Conservation (phyloP, 1,284 basidiomycete species). For the Puccinia novopanici region DNA sequence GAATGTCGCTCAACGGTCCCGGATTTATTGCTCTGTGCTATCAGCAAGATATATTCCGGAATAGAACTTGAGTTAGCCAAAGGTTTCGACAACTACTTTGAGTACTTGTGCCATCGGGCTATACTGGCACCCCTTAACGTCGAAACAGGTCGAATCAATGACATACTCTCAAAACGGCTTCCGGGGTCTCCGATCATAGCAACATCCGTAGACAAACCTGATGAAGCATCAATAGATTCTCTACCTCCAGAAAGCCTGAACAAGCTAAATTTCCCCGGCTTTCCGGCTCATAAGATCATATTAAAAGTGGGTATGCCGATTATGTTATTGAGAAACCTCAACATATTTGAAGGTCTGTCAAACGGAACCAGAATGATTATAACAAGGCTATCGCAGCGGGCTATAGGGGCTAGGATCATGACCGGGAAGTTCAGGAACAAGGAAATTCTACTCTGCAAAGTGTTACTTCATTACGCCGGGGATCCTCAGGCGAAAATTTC, state of each 20-base stretch:
- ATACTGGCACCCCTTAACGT: conserved; percentile 10
- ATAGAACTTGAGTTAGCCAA: not conserved
- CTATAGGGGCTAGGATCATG: no score
- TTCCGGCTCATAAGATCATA: no score
- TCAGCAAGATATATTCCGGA: not conserved
- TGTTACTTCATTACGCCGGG: no score
- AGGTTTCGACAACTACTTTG: not conserved
- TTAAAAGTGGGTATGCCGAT: conserved; percentile 57
- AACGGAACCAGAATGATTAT: conserved; percentile 59
- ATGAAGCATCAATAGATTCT: not conserved
- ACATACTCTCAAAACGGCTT: not conserved
- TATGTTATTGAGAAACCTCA: conserved; percentile 60
- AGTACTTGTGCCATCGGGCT: not conserved
- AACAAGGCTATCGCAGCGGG: no score
- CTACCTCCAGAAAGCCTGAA: not conserved
- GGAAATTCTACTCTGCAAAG: no score
- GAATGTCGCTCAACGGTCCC: not conserved
- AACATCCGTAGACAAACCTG: not conserved
- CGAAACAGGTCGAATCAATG: not conserved
- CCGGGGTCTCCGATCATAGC: not conserved
- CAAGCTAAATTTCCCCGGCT: conserved; percentile 3
- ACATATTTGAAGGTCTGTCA: conserved; percentile 59
- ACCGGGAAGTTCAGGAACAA: no score
- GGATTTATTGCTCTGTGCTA: not conserved
- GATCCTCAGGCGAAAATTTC: no score